A percentile compares a stretch with the other conserved stretches of the same genome.
Evolutionary conservation across 371 early-diverging fungal genomes (phyloP).

Genomic region (Rhizomucor miehei): DNA sequence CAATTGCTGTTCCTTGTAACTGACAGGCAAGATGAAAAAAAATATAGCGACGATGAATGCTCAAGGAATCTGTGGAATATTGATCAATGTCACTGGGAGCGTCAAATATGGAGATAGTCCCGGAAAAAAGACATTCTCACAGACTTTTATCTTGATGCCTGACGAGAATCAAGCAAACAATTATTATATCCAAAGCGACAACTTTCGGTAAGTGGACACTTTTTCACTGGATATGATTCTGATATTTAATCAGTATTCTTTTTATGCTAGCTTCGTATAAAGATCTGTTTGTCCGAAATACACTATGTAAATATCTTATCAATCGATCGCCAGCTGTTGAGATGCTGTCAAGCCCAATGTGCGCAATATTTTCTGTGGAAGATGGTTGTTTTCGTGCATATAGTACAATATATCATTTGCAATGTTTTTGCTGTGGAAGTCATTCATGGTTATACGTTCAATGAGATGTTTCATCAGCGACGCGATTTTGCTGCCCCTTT

Average conservation of each 20-base stretch:
- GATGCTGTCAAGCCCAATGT: too few relatives aligned
- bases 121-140: slow-evolving; percentile 53
- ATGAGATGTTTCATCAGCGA: slow-evolving; percentile 21
- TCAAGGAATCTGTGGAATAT: slow-evolving; percentile 47
- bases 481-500: slow-evolving; percentile 26
- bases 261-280: too few relatives aligned
- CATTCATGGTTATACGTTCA: slow-evolving; percentile 33
- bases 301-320: background rate
- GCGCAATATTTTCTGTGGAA: background rate
- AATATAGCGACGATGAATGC: slow-evolving; percentile 43
- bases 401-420: slow-evolving; percentile 22
- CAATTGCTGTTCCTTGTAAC: background rate
- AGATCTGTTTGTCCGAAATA: too few relatives aligned
- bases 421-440: slow-evolving; percentile 16
- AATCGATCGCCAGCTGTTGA: background rate
- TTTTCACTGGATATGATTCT: too few relatives aligned
- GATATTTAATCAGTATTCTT: too few relatives aligned
- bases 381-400: slow-evolving; percentile 20
- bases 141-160: slow-evolving; percentile 68
- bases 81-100: slow-evolving; percentile 55
- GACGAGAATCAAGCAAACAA: slow-evolving; percentile 48
- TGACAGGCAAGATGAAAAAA: background rate
- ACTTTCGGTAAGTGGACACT: slow-evolving; percentile 53
- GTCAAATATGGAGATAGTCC: slow-evolving; percentile 62
- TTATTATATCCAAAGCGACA: slow-evolving; percentile 60